A percentile compares a stretch with the other conserved stretches of the same genome.
Evolutionary conservation across 1,284 basidiomycete genomes (phyloP).

Genomic region (Leccinum cinnamomeum): DNA sequence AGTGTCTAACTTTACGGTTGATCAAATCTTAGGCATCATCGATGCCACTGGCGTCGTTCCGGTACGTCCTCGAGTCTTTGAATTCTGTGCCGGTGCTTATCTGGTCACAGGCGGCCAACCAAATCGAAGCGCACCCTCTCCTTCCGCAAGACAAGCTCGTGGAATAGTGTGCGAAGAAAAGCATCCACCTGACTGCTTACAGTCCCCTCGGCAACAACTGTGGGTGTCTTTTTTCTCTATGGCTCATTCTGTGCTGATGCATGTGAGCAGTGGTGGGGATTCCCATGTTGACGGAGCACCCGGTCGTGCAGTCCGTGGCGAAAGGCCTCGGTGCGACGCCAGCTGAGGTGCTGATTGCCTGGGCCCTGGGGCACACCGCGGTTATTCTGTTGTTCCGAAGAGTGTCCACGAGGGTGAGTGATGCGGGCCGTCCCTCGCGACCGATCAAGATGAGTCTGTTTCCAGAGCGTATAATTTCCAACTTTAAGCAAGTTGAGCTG

Average conservation of each 20-base stretch:
- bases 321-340: conserved; percentile 55
- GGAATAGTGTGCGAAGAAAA: conserved; percentile 66
- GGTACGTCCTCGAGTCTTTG: conserved; percentile 29
- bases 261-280: conserved; percentile 47
- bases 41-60: conserved; percentile 77
- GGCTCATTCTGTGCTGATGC: not conserved
- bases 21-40: conserved; percentile 68
- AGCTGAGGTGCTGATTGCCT: conserved; percentile 72
- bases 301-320: conserved; percentile 62
- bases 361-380: conserved; percentile 48
- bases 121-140: conserved; percentile 84
- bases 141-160: conserved; percentile 72
- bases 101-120: conserved; percentile 58
- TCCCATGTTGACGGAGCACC: conserved; percentile 62
- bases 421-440: not conserved
- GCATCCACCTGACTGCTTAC: conserved; percentile 83
- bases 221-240: conserved; percentile 31
- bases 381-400: conserved; percentile 74
- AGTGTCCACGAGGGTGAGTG: conserved; percentile 51
- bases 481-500: conserved; percentile 70
- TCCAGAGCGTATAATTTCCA: conserved; percentile 57
- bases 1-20: conserved; percentile 81
- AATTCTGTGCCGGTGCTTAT: not conserved
- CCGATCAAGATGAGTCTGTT: not conserved
- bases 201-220: conserved; percentile 82